These are phyloP conservation scores for Penicillium nordicum DNA, from an alignment of 2,329 filamentous ascomycete species.

Conservation along the genomic window DNA sequence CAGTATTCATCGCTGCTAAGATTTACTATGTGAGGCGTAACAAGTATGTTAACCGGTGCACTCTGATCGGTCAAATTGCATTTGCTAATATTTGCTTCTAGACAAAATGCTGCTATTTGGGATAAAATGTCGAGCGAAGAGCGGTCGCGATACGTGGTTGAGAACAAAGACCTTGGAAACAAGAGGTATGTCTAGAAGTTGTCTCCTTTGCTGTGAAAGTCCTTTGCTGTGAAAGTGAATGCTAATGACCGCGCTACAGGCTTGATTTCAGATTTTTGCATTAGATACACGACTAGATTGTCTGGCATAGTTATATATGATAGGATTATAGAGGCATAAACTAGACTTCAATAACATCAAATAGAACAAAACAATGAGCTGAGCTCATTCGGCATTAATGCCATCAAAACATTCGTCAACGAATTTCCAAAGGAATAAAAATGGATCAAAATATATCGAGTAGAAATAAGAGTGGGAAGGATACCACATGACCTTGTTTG, in stretches of 20 bases:
- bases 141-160: slow-evolving; percentile 36
- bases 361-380: neutral
- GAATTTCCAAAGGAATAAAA: neutral
- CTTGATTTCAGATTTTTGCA: slow-evolving; percentile 40
- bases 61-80: neutral
- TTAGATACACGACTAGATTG: slow-evolving; percentile 11
- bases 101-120: slow-evolving; percentile 37
- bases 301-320: neutral
- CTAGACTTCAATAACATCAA: neutral
- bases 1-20: slow-evolving; percentile 48
- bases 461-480: neutral
- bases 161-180: slow-evolving; percentile 41
- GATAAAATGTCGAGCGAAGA: slow-evolving; percentile 41
- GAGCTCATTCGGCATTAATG: neutral
- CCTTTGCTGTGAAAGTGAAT: neutral
- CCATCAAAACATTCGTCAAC: neutral
- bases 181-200: slow-evolving; percentile 36
- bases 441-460: neutral
- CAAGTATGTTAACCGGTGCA: slow-evolving; percentile 27
- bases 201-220: neutral
- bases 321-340: neutral
- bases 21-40: slow-evolving; percentile 42
- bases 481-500: no score
- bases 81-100: slow-evolving; percentile 14
- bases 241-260: slow-evolving; percentile 19